A percentile compares a stretch with the other conserved stretches of the same genome.
Evolutionary conservation across 2,329 filamentous ascomycete species (phyloP).

Genomic region (Talaromyces sp.): DNA sequence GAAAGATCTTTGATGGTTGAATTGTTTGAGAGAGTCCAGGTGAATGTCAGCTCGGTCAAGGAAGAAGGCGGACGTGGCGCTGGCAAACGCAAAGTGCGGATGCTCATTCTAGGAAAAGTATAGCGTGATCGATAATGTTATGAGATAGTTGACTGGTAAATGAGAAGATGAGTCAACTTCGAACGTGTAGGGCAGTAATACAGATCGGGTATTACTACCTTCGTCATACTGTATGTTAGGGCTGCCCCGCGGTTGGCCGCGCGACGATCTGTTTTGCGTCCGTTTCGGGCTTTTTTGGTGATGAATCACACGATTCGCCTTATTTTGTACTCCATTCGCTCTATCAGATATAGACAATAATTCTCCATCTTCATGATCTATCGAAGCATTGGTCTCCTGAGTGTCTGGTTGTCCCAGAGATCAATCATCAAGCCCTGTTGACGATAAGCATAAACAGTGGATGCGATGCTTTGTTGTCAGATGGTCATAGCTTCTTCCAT

Average conservation of each 20-base stretch:
- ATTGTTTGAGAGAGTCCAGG: slow-evolving; percentile 86
- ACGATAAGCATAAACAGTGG: not conserved
- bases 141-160: not conserved
- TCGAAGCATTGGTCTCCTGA: not conserved
- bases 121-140: slow-evolving; percentile 18
- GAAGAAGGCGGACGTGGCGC: slow-evolving; percentile 71
- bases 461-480: slow-evolving; percentile 14
- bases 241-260: slow-evolving; percentile 16
- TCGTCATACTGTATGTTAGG: not conserved
- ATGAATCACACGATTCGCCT: not conserved
- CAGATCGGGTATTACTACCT: slow-evolving; percentile 1
- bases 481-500: slow-evolving; percentile 14
- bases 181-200: not conserved
- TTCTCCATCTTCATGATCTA: too few relatives aligned
- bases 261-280: slow-evolving; percentile 15
- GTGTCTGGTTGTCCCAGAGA: slow-evolving; percentile 7
- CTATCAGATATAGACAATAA: too few relatives aligned
- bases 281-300: not conserved
- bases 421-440: not conserved
- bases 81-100: slow-evolving; percentile 73
- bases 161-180: not conserved
- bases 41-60: slow-evolving; percentile 86
- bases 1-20: slow-evolving; percentile 58
- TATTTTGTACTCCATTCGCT: too few relatives aligned
- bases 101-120: slow-evolving; percentile 37